Conservation (phyloP, 202 grass and related monocot genomes). For the Carex arenaria region DNA sequence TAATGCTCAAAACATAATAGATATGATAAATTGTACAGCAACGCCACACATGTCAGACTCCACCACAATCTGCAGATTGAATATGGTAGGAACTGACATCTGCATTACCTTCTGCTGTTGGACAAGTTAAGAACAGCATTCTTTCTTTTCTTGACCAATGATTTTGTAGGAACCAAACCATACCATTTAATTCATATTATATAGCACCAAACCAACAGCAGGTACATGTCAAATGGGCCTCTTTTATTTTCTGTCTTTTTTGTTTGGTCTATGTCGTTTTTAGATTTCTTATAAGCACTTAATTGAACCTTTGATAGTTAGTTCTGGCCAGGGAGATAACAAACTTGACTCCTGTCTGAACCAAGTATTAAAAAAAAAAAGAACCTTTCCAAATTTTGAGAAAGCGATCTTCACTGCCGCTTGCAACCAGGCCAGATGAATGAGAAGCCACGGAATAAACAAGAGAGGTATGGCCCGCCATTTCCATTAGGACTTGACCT, state of each 20-base stretch:
- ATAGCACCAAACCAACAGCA: not conserved
- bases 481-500: conserved; percentile 78
- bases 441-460: conserved; percentile 92
- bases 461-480: conserved; percentile 93
- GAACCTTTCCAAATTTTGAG: conserved; percentile 97
- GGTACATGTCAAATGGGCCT: not conserved
- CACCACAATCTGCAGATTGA: not conserved
- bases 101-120: not conserved
- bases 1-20: not conserved
- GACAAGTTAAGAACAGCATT: not conserved
- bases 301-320: not conserved
- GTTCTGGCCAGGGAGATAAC: conserved; percentile 18
- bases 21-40: not conserved
- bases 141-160: not conserved
- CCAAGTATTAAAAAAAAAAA: conserved; percentile 12
- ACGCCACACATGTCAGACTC: not conserved
- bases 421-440: conserved; percentile 89
- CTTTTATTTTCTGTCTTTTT: not conserved
- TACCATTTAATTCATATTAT: not conserved
- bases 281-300: not conserved
- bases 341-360: not conserved
- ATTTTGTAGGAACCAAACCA: not conserved
- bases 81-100: not conserved
- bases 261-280: not conserved
- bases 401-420: conserved; percentile 84